These are phyloP conservation scores for Fusarium papillatum DNA, from an alignment of 2,329 filamentous ascomycete species.

Conservation along the genomic window DNA sequence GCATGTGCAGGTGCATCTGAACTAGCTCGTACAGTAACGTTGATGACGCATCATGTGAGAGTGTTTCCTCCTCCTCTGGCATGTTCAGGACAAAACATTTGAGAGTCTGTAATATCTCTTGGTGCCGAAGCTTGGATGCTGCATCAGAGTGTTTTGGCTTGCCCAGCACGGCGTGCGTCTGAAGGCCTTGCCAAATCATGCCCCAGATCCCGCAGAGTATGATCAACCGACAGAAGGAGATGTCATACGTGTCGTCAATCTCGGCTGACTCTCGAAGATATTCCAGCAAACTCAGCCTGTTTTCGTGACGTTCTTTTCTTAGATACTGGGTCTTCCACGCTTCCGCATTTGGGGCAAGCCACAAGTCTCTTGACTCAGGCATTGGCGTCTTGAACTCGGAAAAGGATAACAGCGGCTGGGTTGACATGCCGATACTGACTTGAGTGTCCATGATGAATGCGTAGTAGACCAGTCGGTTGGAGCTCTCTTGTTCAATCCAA, in stretches of 20 bases:
- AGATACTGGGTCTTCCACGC: constrained; percentile 27
- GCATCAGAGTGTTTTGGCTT: constrained; percentile 18
- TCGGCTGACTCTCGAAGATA: constrained; percentile 22
- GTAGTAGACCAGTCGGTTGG: constrained; percentile 19
- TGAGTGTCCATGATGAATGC: constrained; percentile 24
- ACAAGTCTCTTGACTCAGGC: constrained; percentile 27
- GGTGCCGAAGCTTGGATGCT: constrained; percentile 20
- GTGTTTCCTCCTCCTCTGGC: constrained; percentile 1
- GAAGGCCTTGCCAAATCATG: constrained; percentile 28
- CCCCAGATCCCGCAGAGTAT: constrained; percentile 26
- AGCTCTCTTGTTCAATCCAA: constrained; percentile 29
- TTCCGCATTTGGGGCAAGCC: constrained; percentile 25
- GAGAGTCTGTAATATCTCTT: constrained; percentile 17
- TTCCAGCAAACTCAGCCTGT: constrained; percentile 7
- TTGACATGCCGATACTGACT: constrained; percentile 24
- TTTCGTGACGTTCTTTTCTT: neutral
- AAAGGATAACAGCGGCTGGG: constrained; percentile 23
- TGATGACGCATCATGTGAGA: constrained; percentile 4
- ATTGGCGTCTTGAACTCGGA: constrained; percentile 19
- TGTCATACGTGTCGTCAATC: constrained; percentile 17
- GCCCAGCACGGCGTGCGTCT: constrained; percentile 8
- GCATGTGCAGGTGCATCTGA: constrained; percentile 29
- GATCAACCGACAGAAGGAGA: constrained; percentile 13
- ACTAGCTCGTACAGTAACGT: constrained; percentile 14
- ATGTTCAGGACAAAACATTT: constrained; percentile 22